Evolutionary conservation across 352 stramenopile species (phyloP), one percentile per base, ranked within the genome.

Genomic region (Phytopythium litorale): DNA sequence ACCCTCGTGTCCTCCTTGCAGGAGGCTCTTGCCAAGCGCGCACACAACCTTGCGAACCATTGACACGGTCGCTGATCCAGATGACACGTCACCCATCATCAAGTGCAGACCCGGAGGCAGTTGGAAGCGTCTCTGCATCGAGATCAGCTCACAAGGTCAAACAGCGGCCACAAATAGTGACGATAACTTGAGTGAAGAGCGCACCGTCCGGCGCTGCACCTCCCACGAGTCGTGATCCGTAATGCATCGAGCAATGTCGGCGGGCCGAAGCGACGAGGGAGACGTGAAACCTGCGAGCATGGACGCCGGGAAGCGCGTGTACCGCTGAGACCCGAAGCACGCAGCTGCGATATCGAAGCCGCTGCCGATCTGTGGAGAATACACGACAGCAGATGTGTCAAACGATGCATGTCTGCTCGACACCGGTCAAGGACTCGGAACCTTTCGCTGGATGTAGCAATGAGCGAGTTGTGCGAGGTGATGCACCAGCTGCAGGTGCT

Each of bases 321-420:
- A 99, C n/a, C 88, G 74, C 64, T 98, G 94, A 15, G 90, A 98
- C 13, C 97, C 96, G 67, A 96, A 97, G 46, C 91, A 93, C 15
- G 97, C 97, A 0, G 93, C 82, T 12, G 89, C 97, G 7, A 99
- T 93, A 73, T 99, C 97, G 75, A 99, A 99, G 6, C 97, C 97
- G 61, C 91, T 98, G 40, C 97, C 97, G n/a, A 99, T 89, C 84
- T 94, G 11, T 18, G 16, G 13, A 19, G 25, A 25, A 8, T 30
- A 19, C 30, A 54, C n/a, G 7, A 7, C 9, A 53, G 1, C 4
- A 35, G n/a, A 7, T 1, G 16, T 23, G 23, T 53, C 23, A 52
- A 43, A n/a, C 0, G 46, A 16, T 7, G 46, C n/a, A n/a, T 5
- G n/a, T 49, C 15, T 30, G 32, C 12, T n/a, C 0, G 18, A 50